Evolutionary conservation across 345 rosid species (phyloP).

Genomic region (Pistacia atlantica): DNA sequence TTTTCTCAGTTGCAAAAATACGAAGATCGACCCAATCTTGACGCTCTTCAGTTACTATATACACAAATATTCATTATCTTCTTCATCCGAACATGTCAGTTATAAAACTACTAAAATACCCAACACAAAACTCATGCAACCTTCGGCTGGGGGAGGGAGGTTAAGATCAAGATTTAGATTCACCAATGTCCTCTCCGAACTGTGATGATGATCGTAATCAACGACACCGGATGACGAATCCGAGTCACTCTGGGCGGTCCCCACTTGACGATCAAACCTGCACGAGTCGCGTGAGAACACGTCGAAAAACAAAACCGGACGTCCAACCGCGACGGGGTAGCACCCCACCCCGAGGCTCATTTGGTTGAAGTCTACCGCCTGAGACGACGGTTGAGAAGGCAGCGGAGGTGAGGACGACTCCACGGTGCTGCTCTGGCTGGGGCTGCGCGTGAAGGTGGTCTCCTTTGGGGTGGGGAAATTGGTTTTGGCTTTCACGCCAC

Average conservation of each 20-base stretch:
- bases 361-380: constrained; percentile 45
- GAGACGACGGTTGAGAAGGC: constrained; percentile 31
- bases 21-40: not conserved
- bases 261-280: constrained; percentile 27
- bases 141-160: constrained; percentile 60
- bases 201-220: constrained; percentile 39
- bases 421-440: constrained; percentile 84
- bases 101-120: constrained; percentile 7
- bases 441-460: constrained; percentile 43
- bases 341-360: constrained; percentile 26
- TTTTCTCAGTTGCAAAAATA: constrained; percentile 40
- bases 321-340: constrained; percentile 8
- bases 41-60: constrained; percentile 32
- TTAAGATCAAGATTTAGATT: constrained; percentile 70
- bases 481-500: constrained; percentile 85
- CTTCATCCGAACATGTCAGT: constrained; percentile 28
- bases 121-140: constrained; percentile 38
- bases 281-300: constrained; percentile 43
- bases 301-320: constrained; percentile 57
- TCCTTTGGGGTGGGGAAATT: constrained; percentile 55
- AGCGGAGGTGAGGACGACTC: constrained; percentile 71
- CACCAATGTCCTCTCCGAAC: constrained; percentile 31
- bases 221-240: constrained; percentile 64
- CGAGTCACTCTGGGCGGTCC: constrained; percentile 57
- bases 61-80: constrained; percentile 25